phyloP scores from a whole-genome alignment of 495 filamentous ascomycete species.

The Pyronema domesticum region DNA sequence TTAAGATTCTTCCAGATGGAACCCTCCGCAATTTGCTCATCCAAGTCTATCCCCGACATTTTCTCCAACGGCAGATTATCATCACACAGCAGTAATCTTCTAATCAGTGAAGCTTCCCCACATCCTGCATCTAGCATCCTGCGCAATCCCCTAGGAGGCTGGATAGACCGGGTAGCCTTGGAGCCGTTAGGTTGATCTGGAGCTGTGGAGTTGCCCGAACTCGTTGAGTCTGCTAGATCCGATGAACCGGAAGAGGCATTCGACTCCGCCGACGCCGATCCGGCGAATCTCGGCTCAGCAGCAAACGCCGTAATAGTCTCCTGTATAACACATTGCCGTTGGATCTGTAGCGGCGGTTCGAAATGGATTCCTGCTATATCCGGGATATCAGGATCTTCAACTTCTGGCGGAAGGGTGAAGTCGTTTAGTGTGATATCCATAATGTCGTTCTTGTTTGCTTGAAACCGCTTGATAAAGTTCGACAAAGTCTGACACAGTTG shows the following conservation, averaged over 20 bases:
- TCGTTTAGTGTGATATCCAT: not conserved
- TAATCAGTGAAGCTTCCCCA: conserved; percentile 13
- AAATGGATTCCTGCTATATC: conserved; percentile 10
- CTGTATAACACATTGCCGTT: conserved; percentile 16
- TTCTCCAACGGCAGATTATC: conserved; percentile 17
- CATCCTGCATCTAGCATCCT: conserved; percentile 23
- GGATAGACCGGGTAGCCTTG: too few relatives aligned
- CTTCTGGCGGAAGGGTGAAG: not conserved
- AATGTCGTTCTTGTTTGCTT: not conserved
- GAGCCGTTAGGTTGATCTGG: too few relatives aligned
- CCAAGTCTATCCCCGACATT: conserved; percentile 21
- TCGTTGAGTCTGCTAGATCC: too few relatives aligned
- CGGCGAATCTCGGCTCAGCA: conserved; percentile 1
- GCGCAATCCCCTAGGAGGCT: not conserved
- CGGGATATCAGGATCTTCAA: not conserved
- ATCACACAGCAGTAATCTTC: conserved; percentile 13
- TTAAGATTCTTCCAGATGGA: not conserved
- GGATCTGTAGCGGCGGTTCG: conserved; percentile 16
- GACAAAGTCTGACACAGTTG: not conserved
- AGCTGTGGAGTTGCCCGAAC: too few relatives aligned
- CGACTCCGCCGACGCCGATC: not conserved
- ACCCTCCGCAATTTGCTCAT: conserved; percentile 12
- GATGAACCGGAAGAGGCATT: too few relatives aligned
- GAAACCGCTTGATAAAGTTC: not conserved
- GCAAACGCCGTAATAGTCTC: conserved; percentile 6